phyloP scores from a whole-genome alignment of 208 protist species.

The Vickermania ingenoplastis region DNA sequence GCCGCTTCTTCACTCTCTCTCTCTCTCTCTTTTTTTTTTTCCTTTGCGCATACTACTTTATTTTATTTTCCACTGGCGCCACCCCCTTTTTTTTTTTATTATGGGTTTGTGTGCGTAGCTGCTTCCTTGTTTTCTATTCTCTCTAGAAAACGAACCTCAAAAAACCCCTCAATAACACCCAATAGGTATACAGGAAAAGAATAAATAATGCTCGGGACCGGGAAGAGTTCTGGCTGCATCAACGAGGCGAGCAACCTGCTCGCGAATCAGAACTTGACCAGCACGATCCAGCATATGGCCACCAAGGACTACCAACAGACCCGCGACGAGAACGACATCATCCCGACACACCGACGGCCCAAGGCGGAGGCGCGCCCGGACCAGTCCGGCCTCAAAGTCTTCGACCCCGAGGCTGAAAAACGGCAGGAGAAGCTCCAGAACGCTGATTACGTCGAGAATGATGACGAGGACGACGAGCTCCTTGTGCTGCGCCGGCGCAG shows the following conservation, averaged over 20 bases:
- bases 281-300: constrained; percentile 75
- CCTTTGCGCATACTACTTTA: not conserved
- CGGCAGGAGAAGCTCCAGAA: constrained; percentile 10
- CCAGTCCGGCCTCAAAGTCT: constrained; percentile 33
- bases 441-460: constrained; percentile 25
- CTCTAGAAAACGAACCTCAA: too few species aligned
- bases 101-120: too few species aligned
- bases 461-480: constrained; percentile 73
- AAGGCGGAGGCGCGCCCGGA: constrained; percentile 16
- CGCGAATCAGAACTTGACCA: constrained; percentile 80
- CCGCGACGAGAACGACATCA: constrained; percentile 64
- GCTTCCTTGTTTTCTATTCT: too few species aligned
- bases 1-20: constrained; percentile 1
- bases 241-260: constrained; percentile 87
- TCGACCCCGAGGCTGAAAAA: constrained; percentile 64
- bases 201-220: constrained; percentile 66
- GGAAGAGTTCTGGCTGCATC: constrained; percentile 78
- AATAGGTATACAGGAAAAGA: too few species aligned
- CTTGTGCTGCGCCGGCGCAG: constrained; percentile 56
- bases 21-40: constrained; percentile 3
- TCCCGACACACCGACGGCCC: constrained; percentile 70
- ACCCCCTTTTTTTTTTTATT: too few species aligned
- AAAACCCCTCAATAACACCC: too few species aligned
- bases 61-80: not conserved
- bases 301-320: constrained; percentile 53